Conservation (phyloP, 2,329 filamentous ascomycete genomes). For the Xylariaceae sp. region DNA sequence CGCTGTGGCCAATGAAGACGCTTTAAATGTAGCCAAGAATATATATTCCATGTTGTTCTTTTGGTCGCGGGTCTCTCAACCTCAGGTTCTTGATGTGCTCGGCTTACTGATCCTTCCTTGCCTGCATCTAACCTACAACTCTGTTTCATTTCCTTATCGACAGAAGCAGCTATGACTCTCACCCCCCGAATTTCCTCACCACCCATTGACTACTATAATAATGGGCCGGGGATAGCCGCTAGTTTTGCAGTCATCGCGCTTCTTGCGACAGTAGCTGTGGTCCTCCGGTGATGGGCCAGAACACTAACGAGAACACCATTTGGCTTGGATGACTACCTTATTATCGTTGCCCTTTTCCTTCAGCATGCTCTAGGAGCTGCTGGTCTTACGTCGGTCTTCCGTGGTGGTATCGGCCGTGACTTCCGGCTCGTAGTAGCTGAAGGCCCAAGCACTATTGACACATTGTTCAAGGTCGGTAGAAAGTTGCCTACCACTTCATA, state of each 20-base stretch:
- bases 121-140: no score
- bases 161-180: no score
- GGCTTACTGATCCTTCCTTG: no score
- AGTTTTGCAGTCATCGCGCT: background rate
- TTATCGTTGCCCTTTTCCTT: conserved; percentile 1
- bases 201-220: background rate
- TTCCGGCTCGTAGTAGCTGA: background rate
- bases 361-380: conserved; percentile 1
- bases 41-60: no score
- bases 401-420: background rate
- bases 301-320: background rate
- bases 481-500: background rate
- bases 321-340: background rate
- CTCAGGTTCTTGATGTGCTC: no score
- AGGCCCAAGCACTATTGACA: background rate
- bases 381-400: background rate
- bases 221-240: background rate
- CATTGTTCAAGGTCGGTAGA: conserved; percentile 2
- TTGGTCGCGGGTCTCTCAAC: no score
- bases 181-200: no score
- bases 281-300: conserved; percentile 1
- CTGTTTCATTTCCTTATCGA: no score
- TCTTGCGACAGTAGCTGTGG: background rate
- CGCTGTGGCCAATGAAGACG: no score
- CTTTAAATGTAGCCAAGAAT: no score